phyloP scores from a whole-genome alignment of 2,329 filamentous ascomycete genomes.

The Aspergillus sp. region DNA sequence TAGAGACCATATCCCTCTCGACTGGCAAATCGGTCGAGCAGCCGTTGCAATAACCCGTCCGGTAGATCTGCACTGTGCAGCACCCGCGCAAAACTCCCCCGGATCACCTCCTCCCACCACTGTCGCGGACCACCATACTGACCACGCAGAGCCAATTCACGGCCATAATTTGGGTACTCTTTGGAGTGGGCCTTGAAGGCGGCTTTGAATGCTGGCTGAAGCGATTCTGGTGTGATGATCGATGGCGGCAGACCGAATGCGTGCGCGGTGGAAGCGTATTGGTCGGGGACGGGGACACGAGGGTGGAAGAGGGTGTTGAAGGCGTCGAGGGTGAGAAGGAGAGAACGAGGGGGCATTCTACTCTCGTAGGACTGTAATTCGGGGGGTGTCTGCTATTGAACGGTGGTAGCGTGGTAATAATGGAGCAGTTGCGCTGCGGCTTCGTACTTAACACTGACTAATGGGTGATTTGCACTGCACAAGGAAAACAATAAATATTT shows the following conservation, averaged over 20 bases:
- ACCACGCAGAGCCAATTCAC: slow-evolving; percentile 27
- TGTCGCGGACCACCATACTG: slow-evolving; percentile 31
- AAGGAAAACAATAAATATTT: no score
- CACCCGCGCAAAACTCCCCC: slow-evolving; percentile 26
- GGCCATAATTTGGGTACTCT: slow-evolving; percentile 38
- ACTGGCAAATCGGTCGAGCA: slow-evolving; percentile 35
- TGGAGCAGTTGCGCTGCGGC: no score
- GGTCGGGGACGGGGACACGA: slow-evolving; percentile 28
- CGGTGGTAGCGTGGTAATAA: neutral
- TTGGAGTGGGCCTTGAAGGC: slow-evolving; percentile 25
- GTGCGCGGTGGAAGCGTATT: slow-evolving; percentile 34
- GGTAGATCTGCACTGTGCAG: slow-evolving; percentile 16
- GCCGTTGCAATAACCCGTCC: slow-evolving; percentile 21
- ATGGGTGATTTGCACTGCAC: no score
- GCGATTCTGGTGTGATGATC: slow-evolving; percentile 16
- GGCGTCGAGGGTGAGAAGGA: slow-evolving; percentile 40
- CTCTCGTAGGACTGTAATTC: neutral
- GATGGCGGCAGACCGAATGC: slow-evolving; percentile 26
- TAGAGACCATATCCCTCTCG: slow-evolving; percentile 34
- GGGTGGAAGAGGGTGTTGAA: slow-evolving; percentile 40
- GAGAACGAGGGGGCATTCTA: slow-evolving; percentile 11
- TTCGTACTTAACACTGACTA: no score
- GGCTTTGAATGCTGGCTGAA: slow-evolving; percentile 31
- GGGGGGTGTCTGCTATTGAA: neutral
- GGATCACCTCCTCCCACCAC: slow-evolving; percentile 40